Evolutionary conservation across 768 basidiomycete genomes (phyloP).

Genomic region (Mycena filopes): DNA sequence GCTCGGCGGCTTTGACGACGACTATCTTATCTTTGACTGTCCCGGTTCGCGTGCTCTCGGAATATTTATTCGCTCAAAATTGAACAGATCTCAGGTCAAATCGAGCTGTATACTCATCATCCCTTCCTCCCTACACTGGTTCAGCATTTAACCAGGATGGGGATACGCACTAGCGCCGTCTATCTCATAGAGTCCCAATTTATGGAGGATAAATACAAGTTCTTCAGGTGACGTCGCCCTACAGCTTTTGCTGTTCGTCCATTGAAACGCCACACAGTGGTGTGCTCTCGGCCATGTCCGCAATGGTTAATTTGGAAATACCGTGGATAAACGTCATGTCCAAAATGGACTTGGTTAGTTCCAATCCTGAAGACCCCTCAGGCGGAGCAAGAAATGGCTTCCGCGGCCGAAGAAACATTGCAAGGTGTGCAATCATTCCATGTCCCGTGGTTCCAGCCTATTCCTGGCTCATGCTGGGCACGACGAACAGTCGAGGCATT

Average conservation of each 20-base stretch:
- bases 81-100: conserved; percentile 74
- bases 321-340: conserved; percentile 99
- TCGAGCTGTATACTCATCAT: conserved; percentile 98
- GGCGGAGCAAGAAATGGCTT: conserved; percentile 77
- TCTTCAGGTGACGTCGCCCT: conserved; percentile 75
- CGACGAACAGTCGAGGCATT: conserved; percentile 16
- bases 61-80: conserved; percentile 4
- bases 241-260: conserved; percentile 7
- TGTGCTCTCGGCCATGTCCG: conserved; percentile 97
- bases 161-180: conserved; percentile 86
- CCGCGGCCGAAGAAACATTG: conserved; percentile 81
- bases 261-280: conserved; percentile 62
- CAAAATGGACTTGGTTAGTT: conserved; percentile 96
- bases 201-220: conserved; percentile 99
- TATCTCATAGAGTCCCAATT: conserved; percentile 99
- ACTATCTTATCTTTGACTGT: conserved; percentile 94
- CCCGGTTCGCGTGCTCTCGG: conserved; percentile 64
- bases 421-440: conserved; percentile 64
- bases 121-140: conserved; percentile 94
- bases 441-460: background rate
- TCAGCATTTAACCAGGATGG: conserved; percentile 76
- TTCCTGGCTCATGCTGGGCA: conserved; percentile 10
- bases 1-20: conserved; percentile 93
- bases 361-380: conserved; percentile 67
- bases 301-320: conserved; percentile 97